Base-by-base conservation (phyloP, 192 early-diverging fungal genomes). In the Podila clonocystis region DNA sequence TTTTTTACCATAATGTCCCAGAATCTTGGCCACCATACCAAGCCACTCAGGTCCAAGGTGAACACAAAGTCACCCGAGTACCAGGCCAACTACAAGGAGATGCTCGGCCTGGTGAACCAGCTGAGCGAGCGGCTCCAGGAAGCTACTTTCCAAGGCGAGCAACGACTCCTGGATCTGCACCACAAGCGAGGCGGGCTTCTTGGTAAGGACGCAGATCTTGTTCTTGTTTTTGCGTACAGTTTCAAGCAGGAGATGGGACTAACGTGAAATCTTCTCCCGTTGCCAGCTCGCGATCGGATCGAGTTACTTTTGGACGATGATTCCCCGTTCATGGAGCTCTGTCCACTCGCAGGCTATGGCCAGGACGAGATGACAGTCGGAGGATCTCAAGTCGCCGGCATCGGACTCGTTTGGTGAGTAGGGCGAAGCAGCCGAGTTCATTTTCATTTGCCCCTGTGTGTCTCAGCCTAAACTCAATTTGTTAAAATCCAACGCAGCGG, bases 291-390 rank as follows among this genome's bases (percentile, higher is more conserved):
- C 9, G 90, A 91, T 60, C 83, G 90, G n/a, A 66, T 91, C 13
- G 88, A 91, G 28, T 59, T 90, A 2, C 48, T 91, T 9, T 72
- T 91, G 24, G 91, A 91, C 59, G 87, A 89, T 58, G 91, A 89
- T 60, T 90, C 88, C 30, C 91, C 91, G 24, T 91, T 91, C 52
- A 74, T 91, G 50, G 91, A 91, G 63, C 75, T 91, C 52, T 84
- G 86, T 61, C 83, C 89, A 7, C 74, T 91, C 9, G 89, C 89
- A 13, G 91, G 91, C 20, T 87, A 79, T 58, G 84, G 69, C 5
- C 89, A 89, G 62, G 86, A 91, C 33, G 88, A 85, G 48, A 89
- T 89, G 89, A 91, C 91, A 19, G 62, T 88, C 9, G 90, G 90
- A 22, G 91, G 89, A 15, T 91, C 91, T 11, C 65, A 85, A 29